Evolutionary conservation across 108 stramenopile genomes (phyloP).

Genomic region (Discostella stelligeroides): DNA sequence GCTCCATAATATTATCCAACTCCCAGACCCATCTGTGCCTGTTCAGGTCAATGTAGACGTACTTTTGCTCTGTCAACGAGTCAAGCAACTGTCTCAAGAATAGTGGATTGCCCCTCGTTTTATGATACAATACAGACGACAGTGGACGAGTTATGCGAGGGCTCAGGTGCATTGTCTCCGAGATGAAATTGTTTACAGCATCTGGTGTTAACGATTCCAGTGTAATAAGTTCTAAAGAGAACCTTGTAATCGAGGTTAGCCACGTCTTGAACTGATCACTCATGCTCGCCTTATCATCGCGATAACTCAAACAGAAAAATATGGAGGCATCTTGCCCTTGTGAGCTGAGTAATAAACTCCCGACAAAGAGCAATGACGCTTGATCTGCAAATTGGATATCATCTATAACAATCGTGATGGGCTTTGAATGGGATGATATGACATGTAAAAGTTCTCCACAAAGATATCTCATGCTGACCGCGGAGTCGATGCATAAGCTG

Average conservation of each 20-base stretch:
- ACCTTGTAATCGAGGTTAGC: slow-evolving; percentile 7
- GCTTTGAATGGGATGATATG: slow-evolving; percentile 7
- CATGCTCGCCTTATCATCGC: slow-evolving; percentile 22
- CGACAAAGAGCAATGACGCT: slow-evolving; percentile 20
- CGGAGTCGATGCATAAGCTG: slow-evolving; percentile 4
- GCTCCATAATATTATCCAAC: slow-evolving; percentile 18
- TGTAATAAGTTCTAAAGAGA: slow-evolving; percentile 19
- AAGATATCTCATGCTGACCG: slow-evolving; percentile 24
- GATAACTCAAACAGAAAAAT: slow-evolving; percentile 24
- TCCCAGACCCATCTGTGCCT: slow-evolving; percentile 34
- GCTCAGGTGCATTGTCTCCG: slow-evolving; percentile 23
- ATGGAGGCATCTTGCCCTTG: slow-evolving; percentile 11
- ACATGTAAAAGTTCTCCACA: slow-evolving; percentile 7
- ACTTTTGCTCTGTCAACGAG: slow-evolving; percentile 13
- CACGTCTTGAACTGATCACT: background rate
- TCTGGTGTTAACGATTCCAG: slow-evolving; percentile 19
- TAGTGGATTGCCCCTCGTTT: slow-evolving; percentile 23
- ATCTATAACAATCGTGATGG: slow-evolving; percentile 19
- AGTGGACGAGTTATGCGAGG: slow-evolving; percentile 44
- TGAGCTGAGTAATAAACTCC: slow-evolving; percentile 13
- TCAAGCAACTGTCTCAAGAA: slow-evolving; percentile 23
- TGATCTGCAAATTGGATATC: slow-evolving; percentile 33
- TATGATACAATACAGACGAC: slow-evolving; percentile 12
- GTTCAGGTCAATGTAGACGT: slow-evolving; percentile 15
- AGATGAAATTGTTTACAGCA: slow-evolving; percentile 27